Conservation (phyloP, 306 rosid genomes). For the Elaeagnus macrophylla region DNA sequence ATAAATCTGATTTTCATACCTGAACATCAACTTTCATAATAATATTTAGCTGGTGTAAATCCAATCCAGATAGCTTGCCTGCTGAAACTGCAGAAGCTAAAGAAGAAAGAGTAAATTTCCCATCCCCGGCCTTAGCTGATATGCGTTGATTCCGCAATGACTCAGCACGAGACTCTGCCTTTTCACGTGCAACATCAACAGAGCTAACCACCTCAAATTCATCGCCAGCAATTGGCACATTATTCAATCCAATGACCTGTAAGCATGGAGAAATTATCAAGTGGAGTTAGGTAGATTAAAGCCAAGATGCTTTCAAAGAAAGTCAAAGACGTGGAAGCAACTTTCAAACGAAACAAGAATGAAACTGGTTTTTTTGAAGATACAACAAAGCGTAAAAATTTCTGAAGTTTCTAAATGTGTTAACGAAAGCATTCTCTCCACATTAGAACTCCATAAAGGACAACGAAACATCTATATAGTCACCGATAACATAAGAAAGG, state of each 20-base stretch:
- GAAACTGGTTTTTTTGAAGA: too few relatives aligned
- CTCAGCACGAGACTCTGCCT: slow-evolving; percentile 67
- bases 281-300: neutral
- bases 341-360: too few relatives aligned
- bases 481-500: neutral
- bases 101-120: slow-evolving; percentile 91
- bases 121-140: slow-evolving; percentile 98
- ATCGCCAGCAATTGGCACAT: slow-evolving; percentile 90
- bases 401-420: too few relatives aligned
- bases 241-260: slow-evolving; percentile 85
- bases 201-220: slow-evolving; percentile 78
- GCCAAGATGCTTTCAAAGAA: neutral
- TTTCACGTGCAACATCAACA: slow-evolving; percentile 87
- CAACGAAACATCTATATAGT: neutral
- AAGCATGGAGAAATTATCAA: slow-evolving; percentile 15
- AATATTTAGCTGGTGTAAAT: slow-evolving; percentile 88
- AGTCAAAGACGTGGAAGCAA: neutral
- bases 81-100: slow-evolving; percentile 91
- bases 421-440: too few relatives aligned
- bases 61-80: slow-evolving; percentile 77
- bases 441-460: neutral
- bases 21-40: slow-evolving; percentile 95
- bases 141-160: slow-evolving; percentile 70
- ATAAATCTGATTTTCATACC: slow-evolving; percentile 38
- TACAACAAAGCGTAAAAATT: too few relatives aligned